Evolutionary conservation across 2,329 filamentous ascomycete genomes (phyloP), one percentile per base, ranked within the genome.

Genomic region (Fusarium floridanum): DNA sequence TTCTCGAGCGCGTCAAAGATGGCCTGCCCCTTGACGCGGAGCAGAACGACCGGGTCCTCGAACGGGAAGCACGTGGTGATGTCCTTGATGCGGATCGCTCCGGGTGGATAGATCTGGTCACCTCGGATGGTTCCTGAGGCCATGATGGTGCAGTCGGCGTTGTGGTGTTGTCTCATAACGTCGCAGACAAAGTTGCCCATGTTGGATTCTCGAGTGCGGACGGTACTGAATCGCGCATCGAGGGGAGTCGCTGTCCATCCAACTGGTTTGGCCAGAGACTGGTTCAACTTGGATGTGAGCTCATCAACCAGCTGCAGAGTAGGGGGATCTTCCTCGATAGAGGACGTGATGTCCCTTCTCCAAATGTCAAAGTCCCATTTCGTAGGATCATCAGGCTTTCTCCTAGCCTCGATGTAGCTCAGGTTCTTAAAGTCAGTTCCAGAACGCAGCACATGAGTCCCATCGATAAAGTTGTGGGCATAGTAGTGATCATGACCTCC

Each of bases 401-500:
- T 87, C 76, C 94, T 90, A 2, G 91, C 93, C 81, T 97, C 94
- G 62, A 98, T 89, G 80, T 97, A 97, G 80, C 94, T 97, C 37
- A 98, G 86, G 81, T 98, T 94, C 83, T 97, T 97, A 84, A 98
- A 98, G 81, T 98, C 95, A 20, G 92, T 94, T 1, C 95, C 95
- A 0, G 94, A 97, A 2, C 95, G 90, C n/a, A 98, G 85, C 4
- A 97, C 90, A 78, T 98, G 95, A 0, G 91, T 94, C 10, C 92
- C 92, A 70, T 95, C 95, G 81, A 97, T 88, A 65, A 95, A 80
- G 64, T 88, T 89, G 83, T 98, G 94, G 17, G 88, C 88, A 80
- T 98, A 98, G 83, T 93, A 97, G 81, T 98, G 95, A 77, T 98
- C 95, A 79, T 98, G 95, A 0, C 95, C 95, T 59, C 95, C 95